Evolutionary conservation across 1,139 yeast species (phyloP).

Genomic region (Kurtzmaniella quercitrusa): DNA sequence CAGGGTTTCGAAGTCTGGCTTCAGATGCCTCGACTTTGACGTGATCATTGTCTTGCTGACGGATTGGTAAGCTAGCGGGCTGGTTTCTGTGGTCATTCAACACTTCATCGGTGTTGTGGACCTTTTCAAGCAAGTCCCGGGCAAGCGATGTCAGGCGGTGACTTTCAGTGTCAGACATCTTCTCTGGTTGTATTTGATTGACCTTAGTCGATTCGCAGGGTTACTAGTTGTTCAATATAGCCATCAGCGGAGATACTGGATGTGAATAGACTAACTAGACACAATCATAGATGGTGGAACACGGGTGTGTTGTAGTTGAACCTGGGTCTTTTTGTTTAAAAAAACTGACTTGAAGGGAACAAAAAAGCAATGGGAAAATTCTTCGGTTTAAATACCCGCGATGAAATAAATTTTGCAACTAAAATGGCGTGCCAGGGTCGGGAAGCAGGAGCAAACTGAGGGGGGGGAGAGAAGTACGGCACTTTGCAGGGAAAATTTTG

Average conservation of each 20-base stretch:
- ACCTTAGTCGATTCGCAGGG: not conserved
- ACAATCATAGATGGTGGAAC: conserved; percentile 2
- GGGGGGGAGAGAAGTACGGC: too few relatives aligned
- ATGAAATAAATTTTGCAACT: not conserved
- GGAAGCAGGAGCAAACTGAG: too few relatives aligned
- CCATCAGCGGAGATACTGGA: conserved; percentile 2
- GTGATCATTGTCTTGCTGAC: conserved; percentile 8
- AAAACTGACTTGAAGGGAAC: not conserved
- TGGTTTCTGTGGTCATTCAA: conserved; percentile 58
- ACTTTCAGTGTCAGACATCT: conserved; percentile 47
- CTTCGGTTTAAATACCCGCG: not conserved
- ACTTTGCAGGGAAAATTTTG: too few relatives aligned
- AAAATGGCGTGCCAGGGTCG: not conserved
- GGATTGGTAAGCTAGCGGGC: conserved; percentile 38
- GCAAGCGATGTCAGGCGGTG: conserved; percentile 33
- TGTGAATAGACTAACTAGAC: not conserved
- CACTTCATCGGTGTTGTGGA: conserved; percentile 41
- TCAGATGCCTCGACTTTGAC: conserved; percentile 4
- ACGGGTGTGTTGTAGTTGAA: not conserved
- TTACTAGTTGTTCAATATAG: not conserved
- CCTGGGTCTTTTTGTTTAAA: not conserved
- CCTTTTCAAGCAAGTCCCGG: conserved; percentile 26
- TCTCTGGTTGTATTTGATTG: conserved; percentile 7
- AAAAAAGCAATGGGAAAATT: not conserved
- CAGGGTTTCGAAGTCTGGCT: not conserved